These are phyloP conservation scores for Solanum etuberosum DNA, from an alignment of 257 asterid species.

Conservation along the genomic window DNA sequence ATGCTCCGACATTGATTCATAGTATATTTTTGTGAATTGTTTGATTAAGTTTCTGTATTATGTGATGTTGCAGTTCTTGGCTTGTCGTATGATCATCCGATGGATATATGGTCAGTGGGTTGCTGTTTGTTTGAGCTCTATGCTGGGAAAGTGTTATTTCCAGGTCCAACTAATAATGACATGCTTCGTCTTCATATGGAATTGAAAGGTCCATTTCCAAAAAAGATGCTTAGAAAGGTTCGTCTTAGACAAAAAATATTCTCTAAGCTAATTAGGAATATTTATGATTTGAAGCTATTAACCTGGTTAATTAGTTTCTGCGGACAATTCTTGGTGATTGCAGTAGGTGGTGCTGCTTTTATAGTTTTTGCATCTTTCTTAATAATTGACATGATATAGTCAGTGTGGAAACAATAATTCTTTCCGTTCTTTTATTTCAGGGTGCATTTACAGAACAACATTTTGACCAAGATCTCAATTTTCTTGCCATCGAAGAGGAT, in stretches of 20 bases:
- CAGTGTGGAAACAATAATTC: background rate
- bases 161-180: conserved; percentile 87
- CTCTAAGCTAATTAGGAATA: background rate
- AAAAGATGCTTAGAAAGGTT: conserved; percentile 97
- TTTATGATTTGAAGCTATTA: background rate
- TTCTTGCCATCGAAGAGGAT: conserved; percentile 89
- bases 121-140: conserved; percentile 97
- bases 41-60: conserved; percentile 1
- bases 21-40: background rate
- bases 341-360: background rate
- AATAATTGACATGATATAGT: background rate
- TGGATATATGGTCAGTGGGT: conserved; percentile 99
- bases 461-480: conserved; percentile 83
- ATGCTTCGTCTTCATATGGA: conserved; percentile 99
- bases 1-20: background rate
- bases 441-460: conserved; percentile 82
- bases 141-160: conserved; percentile 90
- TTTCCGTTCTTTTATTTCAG: conserved; percentile 28
- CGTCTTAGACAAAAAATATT: conserved; percentile 7
- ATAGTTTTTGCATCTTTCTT: background rate
- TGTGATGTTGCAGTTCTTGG: conserved; percentile 57
- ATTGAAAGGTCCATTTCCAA: conserved; percentile 84
- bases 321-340: background rate
- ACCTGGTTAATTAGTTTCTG: background rate
- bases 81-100: conserved; percentile 84